Conservation (phyloP, 257 asterid genomes). For the Rehmannia glutinosa region DNA sequence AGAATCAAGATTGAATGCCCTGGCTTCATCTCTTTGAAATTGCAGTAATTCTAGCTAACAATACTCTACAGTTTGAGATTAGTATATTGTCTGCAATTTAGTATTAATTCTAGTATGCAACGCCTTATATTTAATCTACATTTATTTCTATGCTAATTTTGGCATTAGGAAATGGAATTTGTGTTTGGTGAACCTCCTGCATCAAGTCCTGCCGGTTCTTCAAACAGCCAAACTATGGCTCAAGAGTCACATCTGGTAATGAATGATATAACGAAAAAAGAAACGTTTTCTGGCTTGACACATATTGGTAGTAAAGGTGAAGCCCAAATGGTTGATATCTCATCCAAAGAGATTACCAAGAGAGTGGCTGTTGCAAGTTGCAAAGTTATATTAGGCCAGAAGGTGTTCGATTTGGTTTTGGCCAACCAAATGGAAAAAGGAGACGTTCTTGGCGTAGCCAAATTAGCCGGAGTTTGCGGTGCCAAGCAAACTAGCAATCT, state of each 20-base stretch:
- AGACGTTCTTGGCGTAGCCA: constrained; percentile 80
- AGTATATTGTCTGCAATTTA: neutral
- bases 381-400: constrained; percentile 62
- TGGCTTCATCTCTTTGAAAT: too few relatives aligned
- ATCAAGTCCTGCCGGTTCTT: constrained; percentile 42
- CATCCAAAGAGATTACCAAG: constrained; percentile 54
- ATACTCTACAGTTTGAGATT: too few relatives aligned
- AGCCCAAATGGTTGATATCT: constrained; percentile 81
- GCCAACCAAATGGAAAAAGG: constrained; percentile 76
- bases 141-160: too few relatives aligned
- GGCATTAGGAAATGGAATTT: constrained; percentile 85
- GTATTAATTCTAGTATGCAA: too few relatives aligned
- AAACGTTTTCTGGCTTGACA: constrained; percentile 35
- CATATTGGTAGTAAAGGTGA: constrained; percentile 65
- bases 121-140: neutral
- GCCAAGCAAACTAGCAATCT: constrained; percentile 81
- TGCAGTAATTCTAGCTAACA: too few relatives aligned
- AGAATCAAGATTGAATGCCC: too few relatives aligned
- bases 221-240: constrained; percentile 26
- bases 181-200: constrained; percentile 81
- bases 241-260: constrained; percentile 28
- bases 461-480: constrained; percentile 72
- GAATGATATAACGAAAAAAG: constrained; percentile 8
- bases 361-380: constrained; percentile 76
- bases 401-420: constrained; percentile 70